Percentiles rank a stretch among this genome's conserved stretches.
Evolutionary conservation across 257 asterid species (phyloP).

Genomic region (Paraleonurus japonicus): DNA sequence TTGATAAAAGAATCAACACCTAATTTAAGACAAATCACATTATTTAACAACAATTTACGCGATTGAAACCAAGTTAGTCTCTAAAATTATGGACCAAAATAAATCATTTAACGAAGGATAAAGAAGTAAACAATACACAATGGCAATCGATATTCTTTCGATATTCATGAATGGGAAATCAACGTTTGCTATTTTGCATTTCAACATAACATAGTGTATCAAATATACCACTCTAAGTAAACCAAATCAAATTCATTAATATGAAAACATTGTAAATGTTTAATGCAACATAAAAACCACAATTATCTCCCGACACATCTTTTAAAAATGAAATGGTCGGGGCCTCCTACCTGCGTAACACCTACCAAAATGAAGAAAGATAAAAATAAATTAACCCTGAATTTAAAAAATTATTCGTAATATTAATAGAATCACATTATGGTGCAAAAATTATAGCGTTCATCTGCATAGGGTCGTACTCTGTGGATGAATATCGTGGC

Average conservation of each 20-base stretch:
- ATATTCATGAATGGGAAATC: too few species aligned
- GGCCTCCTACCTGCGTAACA: slow-evolving; percentile 3
- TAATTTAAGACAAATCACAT: too few species aligned
- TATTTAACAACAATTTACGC: too few species aligned
- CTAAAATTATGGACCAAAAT: too few species aligned
- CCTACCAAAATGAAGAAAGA: slow-evolving; percentile 17
- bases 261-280: too few species aligned
- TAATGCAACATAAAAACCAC: background rate
- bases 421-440: slow-evolving; percentile 11
- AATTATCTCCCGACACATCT: background rate
- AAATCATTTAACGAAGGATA: too few species aligned
- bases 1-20: too few species aligned
- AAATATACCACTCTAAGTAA: too few species aligned
- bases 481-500: slow-evolving; percentile 25
- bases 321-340: slow-evolving; percentile 8
- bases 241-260: too few species aligned
- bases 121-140: too few species aligned
- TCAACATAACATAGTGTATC: background rate
- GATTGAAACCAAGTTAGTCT: too few species aligned
- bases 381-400: background rate
- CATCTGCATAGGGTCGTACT: slow-evolving; percentile 26
- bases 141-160: too few species aligned
- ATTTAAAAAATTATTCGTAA: background rate
- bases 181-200: background rate
- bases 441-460: slow-evolving; percentile 20